Percentiles rank a stretch among this genome's conserved stretches.
Conservation (phyloP, 139 green algal species). For the Trebouxia sp. region DNA sequence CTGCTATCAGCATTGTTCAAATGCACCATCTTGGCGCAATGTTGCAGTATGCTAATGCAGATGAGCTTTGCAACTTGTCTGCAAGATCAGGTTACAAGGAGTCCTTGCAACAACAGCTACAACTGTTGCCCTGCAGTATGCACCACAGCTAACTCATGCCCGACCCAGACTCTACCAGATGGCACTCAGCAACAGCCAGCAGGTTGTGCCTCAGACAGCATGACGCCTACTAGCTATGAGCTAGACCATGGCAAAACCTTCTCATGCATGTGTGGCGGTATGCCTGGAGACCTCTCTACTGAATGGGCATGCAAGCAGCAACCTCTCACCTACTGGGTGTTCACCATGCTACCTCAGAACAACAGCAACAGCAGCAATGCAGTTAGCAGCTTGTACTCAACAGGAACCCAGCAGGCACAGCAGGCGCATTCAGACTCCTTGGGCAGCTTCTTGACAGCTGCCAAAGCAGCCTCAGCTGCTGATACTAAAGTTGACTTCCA, state of each 20-base stretch:
- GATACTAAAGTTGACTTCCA: not conserved
- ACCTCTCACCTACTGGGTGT: conserved; percentile 52
- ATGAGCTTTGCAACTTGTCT: not conserved
- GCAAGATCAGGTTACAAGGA: not conserved
- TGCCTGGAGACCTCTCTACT: conserved; percentile 46
- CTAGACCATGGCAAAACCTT: conserved; percentile 41
- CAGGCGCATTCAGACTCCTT: not conserved
- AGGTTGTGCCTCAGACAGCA: conserved; percentile 28
- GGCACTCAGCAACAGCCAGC: conserved; percentile 21
- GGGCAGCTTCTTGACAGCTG: not conserved
- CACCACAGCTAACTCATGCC: conserved; percentile 20
- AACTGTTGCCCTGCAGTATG: not conserved
- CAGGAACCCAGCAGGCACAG: not conserved
- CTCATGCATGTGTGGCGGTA: conserved; percentile 51
- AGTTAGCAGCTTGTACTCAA: not conserved
- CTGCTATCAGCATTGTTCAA: no score
- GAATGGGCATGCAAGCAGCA: conserved; percentile 56
- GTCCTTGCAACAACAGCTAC: not conserved
- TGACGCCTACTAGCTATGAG: conserved; percentile 33
- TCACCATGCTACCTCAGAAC: conserved; percentile 21
- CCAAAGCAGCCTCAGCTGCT: not conserved
- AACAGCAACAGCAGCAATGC: not conserved
- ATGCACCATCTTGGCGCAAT: not conserved
- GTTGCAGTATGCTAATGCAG: not conserved
- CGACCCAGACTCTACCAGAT: not conserved